A percentile compares a stretch with the other conserved stretches of the same genome.
phyloP scores from a whole-genome alignment of 2,329 filamentous ascomycete species.

The Tolypocladium inflatum region DNA sequence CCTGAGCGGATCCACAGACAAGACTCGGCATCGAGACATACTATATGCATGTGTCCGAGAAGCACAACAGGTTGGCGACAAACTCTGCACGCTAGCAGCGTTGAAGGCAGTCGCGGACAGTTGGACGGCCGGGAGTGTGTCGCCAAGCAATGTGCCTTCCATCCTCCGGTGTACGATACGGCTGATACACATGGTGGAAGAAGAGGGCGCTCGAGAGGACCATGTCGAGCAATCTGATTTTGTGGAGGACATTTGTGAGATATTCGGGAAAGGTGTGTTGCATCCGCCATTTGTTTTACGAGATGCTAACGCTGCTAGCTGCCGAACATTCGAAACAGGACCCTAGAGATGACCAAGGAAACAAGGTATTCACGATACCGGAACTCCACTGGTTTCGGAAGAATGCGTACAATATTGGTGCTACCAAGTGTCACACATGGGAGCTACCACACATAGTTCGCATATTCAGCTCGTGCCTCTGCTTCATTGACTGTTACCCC shows the following conservation, averaged over 20 bases:
- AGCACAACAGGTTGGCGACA: constrained; percentile 57
- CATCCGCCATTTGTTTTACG: neutral
- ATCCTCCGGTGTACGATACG: constrained; percentile 42
- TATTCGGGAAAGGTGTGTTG: constrained; percentile 34
- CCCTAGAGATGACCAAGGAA: constrained; percentile 27
- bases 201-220: constrained; percentile 13
- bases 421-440: constrained; percentile 50
- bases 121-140: constrained; percentile 10
- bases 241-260: constrained; percentile 41
- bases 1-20: constrained; percentile 42
- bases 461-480: constrained; percentile 45
- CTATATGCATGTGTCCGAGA: constrained; percentile 76
- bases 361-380: constrained; percentile 44
- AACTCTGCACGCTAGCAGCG: constrained; percentile 38
- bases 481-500: constrained; percentile 42
- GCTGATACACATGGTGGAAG: constrained; percentile 33
- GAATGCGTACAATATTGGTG: constrained; percentile 69
- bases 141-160: constrained; percentile 22
- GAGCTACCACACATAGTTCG: constrained; percentile 41
- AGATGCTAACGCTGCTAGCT: constrained; percentile 11
- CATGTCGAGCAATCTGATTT: constrained; percentile 4
- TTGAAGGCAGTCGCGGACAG: constrained; percentile 23
- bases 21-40: constrained; percentile 43
- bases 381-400: constrained; percentile 81
- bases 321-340: constrained; percentile 19